phyloP scores from a whole-genome alignment of 495 filamentous ascomycete genomes.

The Xylaria castorea region DNA sequence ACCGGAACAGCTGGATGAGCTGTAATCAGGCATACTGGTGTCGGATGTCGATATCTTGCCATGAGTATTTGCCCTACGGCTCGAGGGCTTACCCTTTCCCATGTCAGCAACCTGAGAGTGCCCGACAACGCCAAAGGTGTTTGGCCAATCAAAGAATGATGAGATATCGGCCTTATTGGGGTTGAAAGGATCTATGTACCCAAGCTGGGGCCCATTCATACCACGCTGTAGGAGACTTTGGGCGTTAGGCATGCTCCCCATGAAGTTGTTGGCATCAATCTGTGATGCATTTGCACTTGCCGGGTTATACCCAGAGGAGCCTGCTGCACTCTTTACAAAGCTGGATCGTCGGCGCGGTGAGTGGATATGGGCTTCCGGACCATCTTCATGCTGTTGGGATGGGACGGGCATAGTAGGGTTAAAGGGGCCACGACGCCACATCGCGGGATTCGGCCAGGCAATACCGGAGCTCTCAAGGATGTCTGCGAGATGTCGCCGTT shows the following conservation, averaged over 20 bases:
- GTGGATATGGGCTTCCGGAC: conserved; percentile 50
- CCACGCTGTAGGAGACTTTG: conserved; percentile 36
- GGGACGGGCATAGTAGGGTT: conserved; percentile 47
- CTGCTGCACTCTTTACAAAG: conserved; percentile 30
- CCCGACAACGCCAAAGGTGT: conserved; percentile 34
- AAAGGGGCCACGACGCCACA: conserved; percentile 66
- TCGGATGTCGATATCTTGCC: conserved; percentile 46
- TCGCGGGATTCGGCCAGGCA: conserved; percentile 79
- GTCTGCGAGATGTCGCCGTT: conserved; percentile 48
- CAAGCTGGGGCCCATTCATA: conserved; percentile 29
- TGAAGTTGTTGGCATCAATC: conserved; percentile 26
- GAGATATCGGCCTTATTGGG: conserved; percentile 40
- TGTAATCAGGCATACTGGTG: conserved; percentile 51
- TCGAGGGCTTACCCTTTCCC: conserved; percentile 34
- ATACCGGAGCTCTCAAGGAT: conserved; percentile 79
- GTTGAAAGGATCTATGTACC: conserved; percentile 45
- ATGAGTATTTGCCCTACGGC: conserved; percentile 29
- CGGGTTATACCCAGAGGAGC: conserved; percentile 26
- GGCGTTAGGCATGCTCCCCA: conserved; percentile 37
- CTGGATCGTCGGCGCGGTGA: conserved; percentile 46
- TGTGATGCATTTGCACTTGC: conserved; percentile 32
- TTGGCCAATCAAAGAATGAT: conserved; percentile 48
- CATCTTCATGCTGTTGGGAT: conserved; percentile 49
- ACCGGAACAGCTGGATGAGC: conserved; percentile 28
- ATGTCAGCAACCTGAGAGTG: conserved; percentile 28